phyloP scores from a whole-genome alignment of 2,329 filamentous ascomycete genomes.

The Epichloe gansuensis region DNA sequence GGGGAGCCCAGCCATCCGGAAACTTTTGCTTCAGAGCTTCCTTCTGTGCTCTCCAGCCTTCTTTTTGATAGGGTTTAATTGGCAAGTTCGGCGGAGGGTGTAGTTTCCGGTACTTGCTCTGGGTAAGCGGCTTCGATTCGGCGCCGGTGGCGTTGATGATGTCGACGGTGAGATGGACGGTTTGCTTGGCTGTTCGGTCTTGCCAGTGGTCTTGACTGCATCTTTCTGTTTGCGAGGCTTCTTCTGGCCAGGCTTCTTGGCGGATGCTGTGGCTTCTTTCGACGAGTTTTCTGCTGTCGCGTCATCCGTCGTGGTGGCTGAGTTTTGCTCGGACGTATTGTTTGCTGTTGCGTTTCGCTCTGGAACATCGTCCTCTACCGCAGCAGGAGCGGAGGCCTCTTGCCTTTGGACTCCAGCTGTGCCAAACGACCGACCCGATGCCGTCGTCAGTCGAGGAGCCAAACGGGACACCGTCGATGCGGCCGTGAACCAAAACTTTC shows the following conservation, averaged over 20 bases:
- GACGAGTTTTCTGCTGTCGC: too few relatives aligned
- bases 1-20: slow-evolving; percentile 66
- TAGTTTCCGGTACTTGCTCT: not conserved
- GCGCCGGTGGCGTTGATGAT: not conserved
- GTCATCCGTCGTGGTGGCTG: not conserved
- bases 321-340: not conserved
- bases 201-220: not conserved
- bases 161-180: not conserved
- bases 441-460: not conserved
- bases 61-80: slow-evolving; percentile 11
- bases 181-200: not conserved
- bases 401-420: not conserved
- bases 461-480: not conserved
- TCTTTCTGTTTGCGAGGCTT: not conserved
- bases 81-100: not conserved
- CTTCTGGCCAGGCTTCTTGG: not conserved
- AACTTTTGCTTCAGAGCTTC: slow-evolving; percentile 66
- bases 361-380: not conserved
- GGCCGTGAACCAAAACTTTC: not conserved
- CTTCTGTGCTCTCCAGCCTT: slow-evolving; percentile 68
- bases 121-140: not conserved
- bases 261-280: not conserved
- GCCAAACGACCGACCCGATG: not conserved
- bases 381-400: not conserved
- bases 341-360: not conserved